phyloP scores from a whole-genome alignment of 805 yeast genomes.

The Monosporozyma aerobia region DNA sequence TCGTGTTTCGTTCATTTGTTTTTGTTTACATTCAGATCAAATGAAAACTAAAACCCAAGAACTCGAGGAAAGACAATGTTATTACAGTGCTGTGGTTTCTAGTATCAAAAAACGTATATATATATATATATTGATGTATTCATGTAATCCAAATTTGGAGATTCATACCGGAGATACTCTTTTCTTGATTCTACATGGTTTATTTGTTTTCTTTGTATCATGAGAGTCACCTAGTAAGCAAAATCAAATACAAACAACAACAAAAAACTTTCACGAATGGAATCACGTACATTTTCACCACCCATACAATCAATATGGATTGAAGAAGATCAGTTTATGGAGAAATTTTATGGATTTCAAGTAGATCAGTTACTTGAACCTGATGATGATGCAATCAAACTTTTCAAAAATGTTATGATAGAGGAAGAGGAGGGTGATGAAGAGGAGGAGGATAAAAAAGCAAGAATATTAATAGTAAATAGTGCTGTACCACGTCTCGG shows the following conservation, averaged over 20 bases:
- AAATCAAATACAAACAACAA: neutral
- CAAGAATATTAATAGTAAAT: conserved; percentile 17
- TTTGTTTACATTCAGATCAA: conserved; percentile 1
- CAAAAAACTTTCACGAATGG: neutral
- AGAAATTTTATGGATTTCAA: conserved; percentile 28
- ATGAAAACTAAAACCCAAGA: neutral
- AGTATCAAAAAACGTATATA: neutral
- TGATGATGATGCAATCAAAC: neutral
- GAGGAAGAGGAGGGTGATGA: neutral
- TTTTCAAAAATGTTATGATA: conserved; percentile 1
- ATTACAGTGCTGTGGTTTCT: neutral
- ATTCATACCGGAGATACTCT: too few relatives aligned
- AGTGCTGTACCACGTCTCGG: conserved; percentile 23
- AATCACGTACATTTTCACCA: conserved; percentile 8
- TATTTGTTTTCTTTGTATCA: neutral
- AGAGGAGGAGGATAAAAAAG: neutral
- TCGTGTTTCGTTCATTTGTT: neutral
- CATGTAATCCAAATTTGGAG: neutral
- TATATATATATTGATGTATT: neutral
- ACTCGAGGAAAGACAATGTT: neutral
- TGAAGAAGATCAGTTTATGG: conserved; percentile 32
- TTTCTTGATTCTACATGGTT: too few relatives aligned
- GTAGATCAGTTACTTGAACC: conserved; percentile 5
- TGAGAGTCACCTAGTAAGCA: neutral
- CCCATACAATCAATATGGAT: conserved; percentile 37